Base-by-base conservation (phyloP, 768 basidiomycete species). In the Leccinum fibrillosum region DNA sequence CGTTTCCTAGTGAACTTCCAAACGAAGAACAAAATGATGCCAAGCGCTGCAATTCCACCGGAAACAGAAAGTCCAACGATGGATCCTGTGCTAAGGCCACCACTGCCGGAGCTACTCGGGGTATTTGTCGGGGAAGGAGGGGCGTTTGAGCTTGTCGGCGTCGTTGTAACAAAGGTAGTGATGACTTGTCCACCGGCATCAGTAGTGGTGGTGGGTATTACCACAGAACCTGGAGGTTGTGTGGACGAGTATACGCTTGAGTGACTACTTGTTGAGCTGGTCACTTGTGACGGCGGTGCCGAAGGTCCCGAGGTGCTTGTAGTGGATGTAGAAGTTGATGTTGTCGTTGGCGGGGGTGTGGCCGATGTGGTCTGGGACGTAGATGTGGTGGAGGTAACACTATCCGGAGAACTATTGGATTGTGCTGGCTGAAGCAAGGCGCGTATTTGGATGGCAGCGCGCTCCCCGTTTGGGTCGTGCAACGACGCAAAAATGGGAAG, bases 1-100 rank as follows among this genome's bases (percentile, higher is more conserved):
- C 88, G 86, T 70, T 92, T 94, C 66, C 88, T 80, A 2, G 88
- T 89, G 68, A 92, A 83, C 73, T 94, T 94, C 92, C 92, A 94
- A 37, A 90, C 75, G 62, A 92, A 82, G 76, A 94, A 94, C 15
- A 77, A 84, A 53, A 86, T 73, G 53, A 94, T 79, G 10, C 82
- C 88, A 64, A 94, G 72, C 19, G 86, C 72, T 23, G 90, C 88
- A 55, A 92, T 76, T 54, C 90, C 92, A 45, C 89, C 92, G 3
- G 90, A 86, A 23, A 93, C 89, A 0, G 90, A 86, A 58, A 94
- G 77, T 34, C 90, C 92, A 47, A 92, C 71, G 66, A 94, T 90
- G 42, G 89, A 87, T 4, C 88, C 88, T 5, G 82, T 86, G 48
- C 84, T 71, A 17, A 90, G 69, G n/a, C 84, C 78, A 26, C 84